phyloP scores from a whole-genome alignment of 108 stramenopile species.

The Thalassiosira profunda region DNA sequence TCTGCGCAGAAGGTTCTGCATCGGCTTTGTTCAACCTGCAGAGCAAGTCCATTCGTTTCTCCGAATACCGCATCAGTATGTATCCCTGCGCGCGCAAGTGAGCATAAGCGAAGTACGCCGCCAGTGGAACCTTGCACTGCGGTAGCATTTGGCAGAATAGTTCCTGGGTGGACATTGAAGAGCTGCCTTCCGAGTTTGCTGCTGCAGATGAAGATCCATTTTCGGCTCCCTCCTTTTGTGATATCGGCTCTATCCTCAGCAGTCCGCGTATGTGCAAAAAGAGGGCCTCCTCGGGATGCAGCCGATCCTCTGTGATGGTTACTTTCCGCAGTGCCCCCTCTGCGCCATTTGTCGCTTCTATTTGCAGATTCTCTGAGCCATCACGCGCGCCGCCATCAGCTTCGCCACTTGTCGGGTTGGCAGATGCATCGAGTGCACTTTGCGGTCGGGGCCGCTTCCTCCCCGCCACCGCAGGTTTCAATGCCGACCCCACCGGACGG shows the following conservation, averaged over 20 bases:
- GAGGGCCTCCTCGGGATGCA: slow-evolving; percentile 85
- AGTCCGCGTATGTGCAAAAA: slow-evolving; percentile 79
- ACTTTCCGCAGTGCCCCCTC: slow-evolving; percentile 2
- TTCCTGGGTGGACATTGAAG: slow-evolving; percentile 35
- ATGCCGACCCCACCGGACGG: slow-evolving; percentile 16
- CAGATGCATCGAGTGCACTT: neutral
- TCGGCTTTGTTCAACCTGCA: slow-evolving; percentile 1
- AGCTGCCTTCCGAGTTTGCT: neutral
- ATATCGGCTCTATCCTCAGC: slow-evolving; percentile 31
- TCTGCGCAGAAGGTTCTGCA: slow-evolving; percentile 13
- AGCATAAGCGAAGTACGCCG: slow-evolving; percentile 74
- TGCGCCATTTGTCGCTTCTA: neutral
- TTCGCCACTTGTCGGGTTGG: neutral
- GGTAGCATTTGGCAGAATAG: slow-evolving; percentile 61
- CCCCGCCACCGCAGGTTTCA: neutral
- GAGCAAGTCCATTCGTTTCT: slow-evolving; percentile 54
- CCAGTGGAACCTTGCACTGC: slow-evolving; percentile 51
- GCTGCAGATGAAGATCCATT: neutral
- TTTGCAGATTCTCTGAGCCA: neutral
- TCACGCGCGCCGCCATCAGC: neutral
- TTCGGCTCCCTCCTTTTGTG: neutral
- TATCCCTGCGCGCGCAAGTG: slow-evolving; percentile 84
- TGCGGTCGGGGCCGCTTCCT: slow-evolving; percentile 5
- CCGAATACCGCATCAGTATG: slow-evolving; percentile 69
- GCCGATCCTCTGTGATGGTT: slow-evolving; percentile 43